Evolutionary conservation across 192 early-diverging fungal species (phyloP), one percentile per base, ranked within the genome.

Genomic region (Tieghemiomyces parasiticus): DNA sequence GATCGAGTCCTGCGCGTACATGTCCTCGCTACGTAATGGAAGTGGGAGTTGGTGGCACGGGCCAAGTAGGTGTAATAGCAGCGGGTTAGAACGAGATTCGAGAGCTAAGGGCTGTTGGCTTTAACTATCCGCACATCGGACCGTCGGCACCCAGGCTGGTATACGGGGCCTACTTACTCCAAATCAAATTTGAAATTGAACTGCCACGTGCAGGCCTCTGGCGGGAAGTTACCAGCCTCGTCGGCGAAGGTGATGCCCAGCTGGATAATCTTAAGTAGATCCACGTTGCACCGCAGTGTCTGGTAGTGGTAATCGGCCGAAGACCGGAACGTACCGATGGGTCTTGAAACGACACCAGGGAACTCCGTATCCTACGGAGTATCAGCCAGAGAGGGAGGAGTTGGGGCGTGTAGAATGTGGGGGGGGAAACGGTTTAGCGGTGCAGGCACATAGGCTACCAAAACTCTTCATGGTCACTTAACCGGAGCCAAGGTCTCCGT

Each of bases 1-100:
- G 58, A 99, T 97, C 8, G 96, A 99, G 69, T 96, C 92, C 71
- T 93, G 94, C 14, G 96, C 96, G 65, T 95, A 99, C 96, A 99
- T 99, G 73, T 97, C 94, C 42, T 85, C 84, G 51, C 83, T 89
- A 62, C 22, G 24, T 68, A 24, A 14, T 65, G 3, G 29, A 65
- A 65, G 28, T 4, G n/a, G n/a, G n/a, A n/a, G n/a, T n/a, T n/a
- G n/a, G n/a, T n/a, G n/a, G n/a, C n/a, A n/a, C n/a, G n/a, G n/a
- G n/a, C 4, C 32, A 19, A 19, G 50, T 59, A 19, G 45, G 42
- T 33, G n/a, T 61, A 42, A 48, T 12, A 46, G 28, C 3, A n/a
- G n/a, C n/a, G n/a, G n/a, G n/a, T n/a, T n/a, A n/a, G n/a, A n/a
- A n/a, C n/a, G n/a, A n/a, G n/a, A n/a, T n/a, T n/a, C n/a, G n/a